These are phyloP conservation scores for Saturnispora ahearnii DNA, from an alignment of 805 yeast genomes.

Conservation along the genomic window DNA sequence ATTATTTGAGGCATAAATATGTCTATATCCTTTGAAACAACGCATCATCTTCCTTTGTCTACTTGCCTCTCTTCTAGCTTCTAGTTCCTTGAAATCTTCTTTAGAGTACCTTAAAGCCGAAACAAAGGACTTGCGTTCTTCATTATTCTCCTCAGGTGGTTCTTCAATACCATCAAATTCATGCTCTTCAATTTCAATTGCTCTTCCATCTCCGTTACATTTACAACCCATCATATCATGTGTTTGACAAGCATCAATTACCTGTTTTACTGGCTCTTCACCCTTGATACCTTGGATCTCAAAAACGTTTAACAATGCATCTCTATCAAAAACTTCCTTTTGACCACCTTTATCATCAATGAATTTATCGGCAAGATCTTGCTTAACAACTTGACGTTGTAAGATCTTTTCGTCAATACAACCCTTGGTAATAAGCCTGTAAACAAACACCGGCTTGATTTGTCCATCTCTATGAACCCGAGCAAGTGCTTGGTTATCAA, in stretches of 20 bases:
- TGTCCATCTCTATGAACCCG: constrained; percentile 94
- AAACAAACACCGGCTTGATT: constrained; percentile 62
- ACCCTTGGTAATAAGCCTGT: constrained; percentile 79
- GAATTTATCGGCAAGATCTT: constrained; percentile 66
- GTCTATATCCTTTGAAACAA: constrained; percentile 55
- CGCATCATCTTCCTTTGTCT: constrained; percentile 36
- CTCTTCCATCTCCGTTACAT: constrained; percentile 49
- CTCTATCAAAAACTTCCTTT: constrained; percentile 58
- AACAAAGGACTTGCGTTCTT: constrained; percentile 36
- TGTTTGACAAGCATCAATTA: constrained; percentile 43
- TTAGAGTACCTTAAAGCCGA: constrained; percentile 37
- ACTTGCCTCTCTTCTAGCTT: constrained; percentile 23
- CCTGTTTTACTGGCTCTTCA: constrained; percentile 28
- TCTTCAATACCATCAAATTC: constrained; percentile 16
- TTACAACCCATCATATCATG: constrained; percentile 66
- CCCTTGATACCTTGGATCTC: constrained; percentile 30
- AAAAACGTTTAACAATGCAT: constrained; percentile 70
- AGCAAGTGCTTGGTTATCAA: constrained; percentile 92
- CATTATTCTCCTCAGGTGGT: neutral
- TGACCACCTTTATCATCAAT: constrained; percentile 35
- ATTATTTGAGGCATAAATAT: constrained; percentile 41
- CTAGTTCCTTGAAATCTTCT: constrained; percentile 15
- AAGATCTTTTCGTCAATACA: constrained; percentile 90
- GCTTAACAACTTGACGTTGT: constrained; percentile 84
- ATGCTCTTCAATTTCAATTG: constrained; percentile 6